Base-by-base conservation (phyloP, 768 basidiomycete species). In the Cystofilobasidium bisporidii region DNA sequence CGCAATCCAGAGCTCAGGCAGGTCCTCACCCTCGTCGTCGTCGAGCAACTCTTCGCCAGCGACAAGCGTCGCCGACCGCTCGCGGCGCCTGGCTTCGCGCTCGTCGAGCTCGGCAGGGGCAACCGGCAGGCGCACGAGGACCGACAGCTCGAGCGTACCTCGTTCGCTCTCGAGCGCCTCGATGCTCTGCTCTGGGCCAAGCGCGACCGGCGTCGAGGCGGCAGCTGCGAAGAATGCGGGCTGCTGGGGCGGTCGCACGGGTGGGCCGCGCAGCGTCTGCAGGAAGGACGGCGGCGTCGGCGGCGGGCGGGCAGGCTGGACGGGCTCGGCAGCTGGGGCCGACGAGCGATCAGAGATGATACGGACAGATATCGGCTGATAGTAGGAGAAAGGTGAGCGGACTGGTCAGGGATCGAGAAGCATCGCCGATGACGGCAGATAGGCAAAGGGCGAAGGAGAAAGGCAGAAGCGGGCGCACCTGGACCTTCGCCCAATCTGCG, bases 1-100 rank as follows among this genome's bases (percentile, higher is more conserved):
- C 53, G 53, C 53, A 30, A 56, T 56, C 53, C 53, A 56, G 5
- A 56, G 53, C 53, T 56, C 53, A 6, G 53, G 53, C 28, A 56
- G 53, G 20, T 56, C 53, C 53, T 56, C 53, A 30, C 53, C 53
- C 18, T 56, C 53, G 28, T 56, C 53, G 53, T 56, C 53, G 9
- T 56, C 50, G 26, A 26, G 5, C 5, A 47, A n/a, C 47, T 48
- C 47, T n/a, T 48, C 22, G 28, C 53, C 53, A 8, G 53, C 53
- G 30, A 15, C 53, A n/a, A 17, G 47, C 15, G 47, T n/a, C 53
- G 53, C 26, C 28, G 1, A 6, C 28, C 53, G 26, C 28, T 28
- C 53, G 6, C 18, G 14, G 1, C 53, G 26, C 28, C 30, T 2
- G 5, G 2, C 2, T 30, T 28, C 30, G 11, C 53, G 53, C 53